Conservation (phyloP, 176 grass and related monocot genomes). For the Carex cristatella region DNA sequence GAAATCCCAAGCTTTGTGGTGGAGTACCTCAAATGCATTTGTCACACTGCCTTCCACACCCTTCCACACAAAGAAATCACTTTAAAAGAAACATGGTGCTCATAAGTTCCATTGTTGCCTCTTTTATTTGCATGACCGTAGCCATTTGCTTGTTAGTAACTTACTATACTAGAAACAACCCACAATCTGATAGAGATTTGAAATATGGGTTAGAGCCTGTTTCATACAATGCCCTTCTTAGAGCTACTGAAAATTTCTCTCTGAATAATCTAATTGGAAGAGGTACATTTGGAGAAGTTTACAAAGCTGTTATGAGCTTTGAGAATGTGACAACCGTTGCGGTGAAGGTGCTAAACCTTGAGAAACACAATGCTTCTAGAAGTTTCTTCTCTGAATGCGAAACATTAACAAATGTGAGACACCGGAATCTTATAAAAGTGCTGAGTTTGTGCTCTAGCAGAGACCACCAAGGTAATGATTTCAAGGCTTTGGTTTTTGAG, state of each 20-base stretch:
- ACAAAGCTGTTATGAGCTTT: constrained; percentile 26
- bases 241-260: constrained; percentile 38
- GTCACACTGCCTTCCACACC: background rate
- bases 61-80: background rate
- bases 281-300: constrained; percentile 40
- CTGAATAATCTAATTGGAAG: constrained; percentile 20
- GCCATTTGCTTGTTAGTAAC: background rate
- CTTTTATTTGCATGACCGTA: background rate
- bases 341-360: constrained; percentile 46
- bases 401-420: constrained; percentile 28
- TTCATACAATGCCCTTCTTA: constrained; percentile 35
- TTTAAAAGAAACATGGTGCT: background rate
- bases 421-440: constrained; percentile 43
- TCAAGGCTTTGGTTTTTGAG: constrained; percentile 46
- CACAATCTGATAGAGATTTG: background rate
- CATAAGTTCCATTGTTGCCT: background rate
- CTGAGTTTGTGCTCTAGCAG: constrained; percentile 36
- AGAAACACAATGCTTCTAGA: constrained; percentile 27
- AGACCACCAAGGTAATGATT: constrained; percentile 39
- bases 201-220: constrained; percentile 16
- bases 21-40: constrained; percentile 10
- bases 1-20: constrained; percentile 29
- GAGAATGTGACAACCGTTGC: constrained; percentile 19
- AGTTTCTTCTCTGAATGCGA: constrained; percentile 45
- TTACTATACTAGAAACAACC: background rate